Conservation (phyloP, 306 rosid species). For the Ammopiptanthus mongolicus region DNA sequence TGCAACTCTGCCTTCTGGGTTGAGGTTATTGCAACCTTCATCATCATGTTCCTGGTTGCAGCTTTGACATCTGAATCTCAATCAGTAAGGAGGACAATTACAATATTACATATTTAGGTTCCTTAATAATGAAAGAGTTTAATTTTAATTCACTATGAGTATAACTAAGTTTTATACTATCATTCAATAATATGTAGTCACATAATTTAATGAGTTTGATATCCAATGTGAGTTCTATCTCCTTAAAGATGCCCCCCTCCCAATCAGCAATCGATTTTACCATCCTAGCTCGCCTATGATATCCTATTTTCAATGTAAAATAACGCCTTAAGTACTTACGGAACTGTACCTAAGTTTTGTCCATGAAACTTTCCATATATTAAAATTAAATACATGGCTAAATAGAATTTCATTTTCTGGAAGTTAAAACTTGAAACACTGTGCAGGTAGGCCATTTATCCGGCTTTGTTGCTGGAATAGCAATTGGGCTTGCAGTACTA, state of each 20-base stretch:
- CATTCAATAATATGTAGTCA: too few species aligned
- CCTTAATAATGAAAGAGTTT: background rate
- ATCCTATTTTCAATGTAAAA: too few species aligned
- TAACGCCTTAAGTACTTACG: too few species aligned
- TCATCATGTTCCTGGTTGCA: constrained; percentile 66
- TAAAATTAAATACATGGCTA: too few species aligned
- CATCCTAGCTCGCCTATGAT: too few species aligned
- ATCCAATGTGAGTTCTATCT: too few species aligned
- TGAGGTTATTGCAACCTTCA: constrained; percentile 72
- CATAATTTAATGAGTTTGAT: too few species aligned
- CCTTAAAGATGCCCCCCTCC: too few species aligned
- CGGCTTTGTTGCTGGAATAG: constrained; percentile 72
- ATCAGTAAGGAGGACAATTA: constrained; percentile 42
- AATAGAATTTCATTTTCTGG: background rate
- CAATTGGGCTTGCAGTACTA: constrained; percentile 66
- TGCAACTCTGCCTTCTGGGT: constrained; percentile 68
- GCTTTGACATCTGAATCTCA: constrained; percentile 54
- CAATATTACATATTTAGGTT: background rate
- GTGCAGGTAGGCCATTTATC: constrained; percentile 66
- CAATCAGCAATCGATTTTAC: too few species aligned
- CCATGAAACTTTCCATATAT: too few species aligned
- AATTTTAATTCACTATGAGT: background rate
- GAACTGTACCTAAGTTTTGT: too few species aligned
- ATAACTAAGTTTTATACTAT: background rate
- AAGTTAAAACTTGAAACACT: background rate